These are phyloP conservation scores for Cynanchum wilfordii DNA, from an alignment of 257 asterid species.

Conservation along the genomic window DNA sequence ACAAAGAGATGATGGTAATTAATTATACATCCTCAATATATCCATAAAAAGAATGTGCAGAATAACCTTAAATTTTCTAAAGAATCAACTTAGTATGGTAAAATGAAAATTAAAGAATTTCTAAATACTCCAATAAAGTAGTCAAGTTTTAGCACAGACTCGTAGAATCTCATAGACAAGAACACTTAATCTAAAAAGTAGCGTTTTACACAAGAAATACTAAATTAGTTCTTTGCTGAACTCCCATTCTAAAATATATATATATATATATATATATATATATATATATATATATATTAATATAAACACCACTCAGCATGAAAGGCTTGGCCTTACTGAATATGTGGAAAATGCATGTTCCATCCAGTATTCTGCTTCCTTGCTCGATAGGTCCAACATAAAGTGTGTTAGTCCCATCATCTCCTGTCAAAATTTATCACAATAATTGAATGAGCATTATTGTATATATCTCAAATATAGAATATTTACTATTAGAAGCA, in stretches of 20 bases:
- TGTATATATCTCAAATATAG: background rate
- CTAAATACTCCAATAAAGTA: background rate
- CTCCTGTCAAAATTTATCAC: slow-evolving; percentile 55
- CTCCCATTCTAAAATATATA: background rate
- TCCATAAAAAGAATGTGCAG: background rate
- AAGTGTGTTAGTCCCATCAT: slow-evolving; percentile 90
- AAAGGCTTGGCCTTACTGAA: slow-evolving; percentile 40
- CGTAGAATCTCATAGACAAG: background rate
- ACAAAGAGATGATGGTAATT: background rate
- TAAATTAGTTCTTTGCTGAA: background rate
- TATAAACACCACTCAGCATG: slow-evolving; percentile 13
- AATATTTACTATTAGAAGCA: background rate
- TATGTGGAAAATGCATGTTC: slow-evolving; percentile 89
- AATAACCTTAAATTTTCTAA: background rate
- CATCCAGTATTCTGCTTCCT: slow-evolving; percentile 97
- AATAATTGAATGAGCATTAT: slow-evolving; percentile 18
- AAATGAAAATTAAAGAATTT: background rate
- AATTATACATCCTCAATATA: background rate
- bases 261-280: background rate
- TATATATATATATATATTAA: background rate
- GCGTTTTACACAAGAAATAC: background rate
- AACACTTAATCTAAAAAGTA: background rate
- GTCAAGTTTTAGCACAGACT: background rate
- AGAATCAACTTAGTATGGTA: background rate
- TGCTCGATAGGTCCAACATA: slow-evolving; percentile 86